These are phyloP conservation scores for Hypoxylon rickii DNA, from an alignment of 495 filamentous ascomycete species.

Conservation along the genomic window DNA sequence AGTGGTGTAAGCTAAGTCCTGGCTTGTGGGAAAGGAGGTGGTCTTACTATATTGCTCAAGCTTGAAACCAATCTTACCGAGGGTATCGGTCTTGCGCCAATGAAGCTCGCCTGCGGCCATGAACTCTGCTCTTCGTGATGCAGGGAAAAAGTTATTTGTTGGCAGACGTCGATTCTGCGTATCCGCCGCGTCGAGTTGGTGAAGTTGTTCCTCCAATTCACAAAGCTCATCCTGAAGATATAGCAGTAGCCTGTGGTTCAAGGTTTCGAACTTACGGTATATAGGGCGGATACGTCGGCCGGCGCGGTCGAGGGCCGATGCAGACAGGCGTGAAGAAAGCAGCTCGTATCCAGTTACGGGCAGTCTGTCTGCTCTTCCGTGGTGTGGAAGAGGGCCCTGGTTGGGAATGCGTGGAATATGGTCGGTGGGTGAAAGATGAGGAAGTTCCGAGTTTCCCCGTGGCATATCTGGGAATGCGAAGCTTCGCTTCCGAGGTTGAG, in stretches of 20 bases:
- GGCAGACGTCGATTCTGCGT: conserved; percentile 64
- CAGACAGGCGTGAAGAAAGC: conserved; percentile 64
- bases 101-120: conserved; percentile 71
- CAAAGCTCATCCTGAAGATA: conserved; percentile 86
- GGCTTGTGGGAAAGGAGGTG: conserved; percentile 9
- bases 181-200: conserved; percentile 71
- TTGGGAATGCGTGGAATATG: conserved; percentile 37
- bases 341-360: conserved; percentile 68
- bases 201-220: conserved; percentile 76
- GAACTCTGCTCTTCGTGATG: conserved; percentile 70
- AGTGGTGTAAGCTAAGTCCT: conserved; percentile 9
- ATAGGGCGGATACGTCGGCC: conserved; percentile 62
- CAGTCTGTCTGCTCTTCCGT: conserved; percentile 42
- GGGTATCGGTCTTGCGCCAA: conserved; percentile 69
- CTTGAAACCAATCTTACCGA: conserved; percentile 74
- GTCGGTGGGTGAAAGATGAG: conserved; percentile 35
- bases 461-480: conserved; percentile 45
- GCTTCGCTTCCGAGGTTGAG: conserved; percentile 24
- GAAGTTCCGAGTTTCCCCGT: conserved; percentile 34
- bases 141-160: conserved; percentile 60
- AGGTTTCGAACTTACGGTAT: conserved; percentile 80
- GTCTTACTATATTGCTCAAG: conserved; percentile 81
- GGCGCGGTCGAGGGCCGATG: conserved; percentile 29
- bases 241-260: conserved; percentile 85
- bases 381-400: conserved; percentile 34